Evolutionary conservation across 345 rosid species (phyloP).

Genomic region (Schrenkiella parvula): DNA sequence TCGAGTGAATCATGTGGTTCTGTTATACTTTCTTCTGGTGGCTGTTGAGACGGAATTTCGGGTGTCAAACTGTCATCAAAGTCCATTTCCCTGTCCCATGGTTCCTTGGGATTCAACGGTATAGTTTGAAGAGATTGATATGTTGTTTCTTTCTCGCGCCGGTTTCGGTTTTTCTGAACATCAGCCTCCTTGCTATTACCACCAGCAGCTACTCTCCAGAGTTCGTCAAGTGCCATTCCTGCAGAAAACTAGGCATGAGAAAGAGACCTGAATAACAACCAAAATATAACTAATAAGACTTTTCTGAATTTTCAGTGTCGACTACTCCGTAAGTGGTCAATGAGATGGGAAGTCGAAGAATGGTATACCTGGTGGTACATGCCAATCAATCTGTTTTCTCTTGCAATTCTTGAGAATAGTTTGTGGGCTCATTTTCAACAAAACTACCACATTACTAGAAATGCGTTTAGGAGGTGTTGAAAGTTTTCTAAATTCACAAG

Average conservation of each 20-base stretch:
- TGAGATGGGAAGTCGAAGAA: neutral
- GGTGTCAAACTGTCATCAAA: slow-evolving; percentile 86
- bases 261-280: neutral
- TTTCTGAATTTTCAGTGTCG: neutral
- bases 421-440: slow-evolving; percentile 40
- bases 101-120: slow-evolving; percentile 86
- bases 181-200: slow-evolving; percentile 92
- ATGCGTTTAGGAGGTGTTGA: slow-evolving; percentile 25
- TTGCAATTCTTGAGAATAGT: slow-evolving; percentile 43
- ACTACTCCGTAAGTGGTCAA: neutral
- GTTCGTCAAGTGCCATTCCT: slow-evolving; percentile 54
- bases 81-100: slow-evolving; percentile 97
- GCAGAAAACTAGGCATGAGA: slow-evolving; percentile 38
- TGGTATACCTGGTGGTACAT: slow-evolving; percentile 70
- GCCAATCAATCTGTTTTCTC: slow-evolving; percentile 65
- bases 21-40: slow-evolving; percentile 43
- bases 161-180: slow-evolving; percentile 74
- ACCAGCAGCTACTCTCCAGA: slow-evolving; percentile 78
- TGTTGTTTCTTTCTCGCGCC: slow-evolving; percentile 75
- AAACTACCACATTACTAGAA: slow-evolving; percentile 17
- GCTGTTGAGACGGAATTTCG: slow-evolving; percentile 78
- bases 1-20: slow-evolving; percentile 47
- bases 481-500: slow-evolving; percentile 27
- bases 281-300: slow-evolving; percentile 21
- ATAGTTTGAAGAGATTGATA: slow-evolving; percentile 52